Percentiles rank a stretch among this genome's conserved stretches.
Conservation (phyloP, 2,329 filamentous ascomycete genomes). For the Onygena corvina region DNA sequence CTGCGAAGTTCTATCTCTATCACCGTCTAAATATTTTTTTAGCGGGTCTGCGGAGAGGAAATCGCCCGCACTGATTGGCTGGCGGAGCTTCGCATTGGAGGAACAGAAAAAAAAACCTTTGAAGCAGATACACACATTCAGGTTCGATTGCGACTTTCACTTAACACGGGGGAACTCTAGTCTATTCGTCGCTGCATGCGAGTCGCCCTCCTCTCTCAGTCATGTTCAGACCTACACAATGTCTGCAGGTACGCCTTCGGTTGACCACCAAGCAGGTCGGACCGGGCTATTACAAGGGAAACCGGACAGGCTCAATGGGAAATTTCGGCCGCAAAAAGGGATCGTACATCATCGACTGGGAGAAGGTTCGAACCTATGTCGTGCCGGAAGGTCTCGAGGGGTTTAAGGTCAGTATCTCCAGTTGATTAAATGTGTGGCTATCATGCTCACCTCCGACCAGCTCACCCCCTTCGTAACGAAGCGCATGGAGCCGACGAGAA, state of each 20-base stretch:
- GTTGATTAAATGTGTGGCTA: not conserved
- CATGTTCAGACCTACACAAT: conserved; percentile 35
- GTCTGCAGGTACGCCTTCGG: conserved; percentile 58
- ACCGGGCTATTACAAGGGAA: conserved; percentile 96
- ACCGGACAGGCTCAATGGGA: conserved; percentile 76
- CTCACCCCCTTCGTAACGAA: conserved; percentile 38
- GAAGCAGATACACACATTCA: too few relatives aligned
- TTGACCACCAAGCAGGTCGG: conserved; percentile 89
- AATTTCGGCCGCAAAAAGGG: conserved; percentile 49
- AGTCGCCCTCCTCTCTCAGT: conserved; percentile 11
- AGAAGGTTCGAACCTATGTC: conserved; percentile 81
- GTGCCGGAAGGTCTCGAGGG: conserved; percentile 57
- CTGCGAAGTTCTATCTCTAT: conserved; percentile 1
- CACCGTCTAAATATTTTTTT: not conserved
- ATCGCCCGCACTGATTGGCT: not conserved
- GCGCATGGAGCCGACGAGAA: conserved; percentile 29
- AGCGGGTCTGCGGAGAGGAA: conserved; percentile 1
- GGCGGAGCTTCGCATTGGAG: not conserved
- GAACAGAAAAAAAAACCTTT: not conserved
- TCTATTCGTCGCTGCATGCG: too few relatives aligned
- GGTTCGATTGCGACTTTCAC: too few relatives aligned
- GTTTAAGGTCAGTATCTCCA: conserved; percentile 51
- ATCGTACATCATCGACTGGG: conserved; percentile 65
- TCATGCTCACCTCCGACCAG: conserved; percentile 17
- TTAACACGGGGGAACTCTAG: too few relatives aligned